A percentile compares a stretch with the other conserved stretches of the same genome.
phyloP scores from a whole-genome alignment of 2,329 filamentous ascomycete species.

The Blastomyces percursus region DNA sequence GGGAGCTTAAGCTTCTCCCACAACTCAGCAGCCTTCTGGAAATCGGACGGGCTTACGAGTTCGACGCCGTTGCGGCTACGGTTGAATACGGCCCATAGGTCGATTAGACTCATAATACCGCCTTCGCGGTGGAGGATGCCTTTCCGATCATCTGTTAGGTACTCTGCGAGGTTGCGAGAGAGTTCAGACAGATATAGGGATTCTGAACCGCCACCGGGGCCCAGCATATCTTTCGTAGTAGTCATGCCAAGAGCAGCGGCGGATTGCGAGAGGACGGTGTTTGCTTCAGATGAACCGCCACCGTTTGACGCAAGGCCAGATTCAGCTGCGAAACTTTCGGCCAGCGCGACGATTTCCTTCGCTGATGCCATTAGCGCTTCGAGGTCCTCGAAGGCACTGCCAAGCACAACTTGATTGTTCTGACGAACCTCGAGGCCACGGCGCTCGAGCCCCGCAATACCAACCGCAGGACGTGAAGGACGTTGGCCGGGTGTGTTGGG shows the following conservation, averaged over 20 bases:
- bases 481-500: slow-evolving; percentile 14
- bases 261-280: slow-evolving; percentile 65
- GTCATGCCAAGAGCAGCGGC: slow-evolving; percentile 73
- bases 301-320: slow-evolving; percentile 44
- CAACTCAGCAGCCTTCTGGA: slow-evolving; percentile 74
- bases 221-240: slow-evolving; percentile 91
- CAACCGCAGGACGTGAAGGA: slow-evolving; percentile 47
- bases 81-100: slow-evolving; percentile 93
- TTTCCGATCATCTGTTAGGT: slow-evolving; percentile 71
- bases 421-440: slow-evolving; percentile 72
- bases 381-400: slow-evolving; percentile 87
- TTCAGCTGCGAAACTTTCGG: slow-evolving; percentile 72
- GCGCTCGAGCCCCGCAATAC: slow-evolving; percentile 85
- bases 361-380: slow-evolving; percentile 96
- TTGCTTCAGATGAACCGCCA: slow-evolving; percentile 56
- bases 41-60: slow-evolving; percentile 80
- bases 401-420: slow-evolving; percentile 88
- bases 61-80: slow-evolving; percentile 86
- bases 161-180: slow-evolving; percentile 75
- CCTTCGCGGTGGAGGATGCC: slow-evolving; percentile 69
- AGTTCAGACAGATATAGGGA: slow-evolving; percentile 83
- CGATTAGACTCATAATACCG: slow-evolving; percentile 79
- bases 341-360: slow-evolving; percentile 88
- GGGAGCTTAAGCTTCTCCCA: slow-evolving; percentile 85
- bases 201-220: slow-evolving; percentile 60